Conservation (phyloP, 1,139 yeast species). For the Hyphopichia buzzinii region DNA sequence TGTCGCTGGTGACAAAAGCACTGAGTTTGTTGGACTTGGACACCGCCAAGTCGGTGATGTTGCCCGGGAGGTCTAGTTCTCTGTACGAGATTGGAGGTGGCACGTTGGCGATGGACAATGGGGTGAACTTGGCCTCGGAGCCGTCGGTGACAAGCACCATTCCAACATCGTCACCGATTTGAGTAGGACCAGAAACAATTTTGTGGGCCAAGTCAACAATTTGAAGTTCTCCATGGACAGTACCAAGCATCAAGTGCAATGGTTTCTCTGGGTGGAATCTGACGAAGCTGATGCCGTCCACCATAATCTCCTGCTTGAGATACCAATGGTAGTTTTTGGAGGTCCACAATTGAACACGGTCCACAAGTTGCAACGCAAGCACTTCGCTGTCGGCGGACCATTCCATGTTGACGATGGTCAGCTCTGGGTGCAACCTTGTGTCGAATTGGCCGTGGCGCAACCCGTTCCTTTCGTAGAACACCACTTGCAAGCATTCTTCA, state of each 20-base stretch:
- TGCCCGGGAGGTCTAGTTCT: conserved; percentile 50
- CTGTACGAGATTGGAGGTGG: conserved; percentile 93
- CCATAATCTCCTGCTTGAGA: conserved; percentile 70
- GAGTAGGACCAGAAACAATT: conserved; percentile 66
- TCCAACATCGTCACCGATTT: conserved; percentile 70
- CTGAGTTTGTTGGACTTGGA: conserved; percentile 56
- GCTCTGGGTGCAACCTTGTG: conserved; percentile 53
- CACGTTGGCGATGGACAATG: conserved; percentile 79
- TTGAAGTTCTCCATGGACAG: conserved; percentile 45
- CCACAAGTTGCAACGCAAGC: conserved; percentile 61
- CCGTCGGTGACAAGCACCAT: conserved; percentile 84
- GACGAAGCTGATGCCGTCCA: conserved; percentile 45
- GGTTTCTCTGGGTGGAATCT: conserved; percentile 93
- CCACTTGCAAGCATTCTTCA: conserved; percentile 49
- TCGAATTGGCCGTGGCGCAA: conserved; percentile 85
- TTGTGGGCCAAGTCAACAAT: conserved; percentile 69
- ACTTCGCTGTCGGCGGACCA: conserved; percentile 89
- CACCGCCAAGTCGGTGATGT: conserved; percentile 64
- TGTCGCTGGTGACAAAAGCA: conserved; percentile 53
- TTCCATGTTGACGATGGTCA: conserved; percentile 50
- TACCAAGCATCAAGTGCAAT: conserved; percentile 65
- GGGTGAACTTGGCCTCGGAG: conserved; percentile 67
- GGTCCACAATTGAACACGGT: conserved; percentile 82
- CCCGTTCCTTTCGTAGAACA: conserved; percentile 93
- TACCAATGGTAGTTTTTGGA: conserved; percentile 95